Evolutionary conservation across 306 rosid species (phyloP).

Genomic region (Cicer cuneatum): DNA sequence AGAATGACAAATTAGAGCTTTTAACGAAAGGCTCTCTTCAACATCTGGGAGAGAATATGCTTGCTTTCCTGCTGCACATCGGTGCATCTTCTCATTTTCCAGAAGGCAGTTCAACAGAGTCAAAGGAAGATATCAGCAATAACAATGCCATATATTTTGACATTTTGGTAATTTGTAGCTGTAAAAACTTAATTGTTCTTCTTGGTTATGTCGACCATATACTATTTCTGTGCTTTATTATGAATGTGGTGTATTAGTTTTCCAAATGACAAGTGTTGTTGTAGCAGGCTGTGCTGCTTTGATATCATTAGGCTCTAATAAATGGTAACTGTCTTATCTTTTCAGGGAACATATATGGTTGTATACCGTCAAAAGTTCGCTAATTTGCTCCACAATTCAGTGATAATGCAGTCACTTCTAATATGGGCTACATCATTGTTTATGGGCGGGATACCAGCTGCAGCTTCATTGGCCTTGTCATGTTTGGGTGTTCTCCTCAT

Average conservation of each 20-base stretch:
- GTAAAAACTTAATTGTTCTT: slow-evolving; percentile 35
- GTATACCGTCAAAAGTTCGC: slow-evolving; percentile 81
- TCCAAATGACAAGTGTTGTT: slow-evolving; percentile 4
- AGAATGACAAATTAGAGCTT: slow-evolving; percentile 93
- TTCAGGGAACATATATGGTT: slow-evolving; percentile 87
- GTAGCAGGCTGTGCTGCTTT: slow-evolving; percentile 27
- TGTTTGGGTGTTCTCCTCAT: slow-evolving; percentile 68
- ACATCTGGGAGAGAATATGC: slow-evolving; percentile 99
- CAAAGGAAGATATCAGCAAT: slow-evolving; percentile 56
- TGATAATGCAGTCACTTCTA: slow-evolving; percentile 83
- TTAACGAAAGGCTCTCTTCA: slow-evolving; percentile 89
- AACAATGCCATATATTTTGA: slow-evolving; percentile 76
- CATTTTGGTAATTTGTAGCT: slow-evolving; percentile 68
- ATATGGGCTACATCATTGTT: slow-evolving; percentile 82
- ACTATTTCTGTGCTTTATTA: slow-evolving; percentile 30
- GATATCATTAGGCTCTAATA: slow-evolving; percentile 41
- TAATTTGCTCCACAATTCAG: slow-evolving; percentile 76
- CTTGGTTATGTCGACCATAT: slow-evolving; percentile 27
- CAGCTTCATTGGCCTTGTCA: slow-evolving; percentile 74
- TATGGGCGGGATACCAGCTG: slow-evolving; percentile 92
- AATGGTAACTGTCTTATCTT: slow-evolving; percentile 41
- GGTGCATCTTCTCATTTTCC: slow-evolving; percentile 81
- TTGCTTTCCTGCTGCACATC: slow-evolving; percentile 80
- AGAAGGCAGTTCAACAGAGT: slow-evolving; percentile 49
- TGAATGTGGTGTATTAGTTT: slow-evolving; percentile 4